Percentiles rank a stretch among this genome's conserved stretches.
phyloP scores from a whole-genome alignment of 805 yeast genomes.

The Sugiyamaella floridensis region DNA sequence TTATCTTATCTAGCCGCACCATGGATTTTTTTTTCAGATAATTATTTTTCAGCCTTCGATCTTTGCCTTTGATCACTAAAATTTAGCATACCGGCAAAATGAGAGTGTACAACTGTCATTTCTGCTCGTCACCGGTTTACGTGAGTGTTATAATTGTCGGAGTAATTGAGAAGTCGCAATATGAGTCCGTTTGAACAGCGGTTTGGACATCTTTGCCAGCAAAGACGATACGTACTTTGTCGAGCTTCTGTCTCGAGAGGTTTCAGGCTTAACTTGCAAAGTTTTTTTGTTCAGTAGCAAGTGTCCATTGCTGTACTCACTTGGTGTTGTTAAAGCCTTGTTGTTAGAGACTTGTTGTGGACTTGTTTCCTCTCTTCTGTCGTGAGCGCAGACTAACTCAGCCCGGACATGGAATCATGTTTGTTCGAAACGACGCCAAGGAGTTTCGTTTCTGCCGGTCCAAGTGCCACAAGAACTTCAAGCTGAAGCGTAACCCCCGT shows the following conservation, averaged over 20 bases:
- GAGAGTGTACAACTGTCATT: constrained; percentile 66
- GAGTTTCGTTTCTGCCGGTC: constrained; percentile 97
- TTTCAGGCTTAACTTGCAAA: too few species aligned
- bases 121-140: constrained; percentile 95
- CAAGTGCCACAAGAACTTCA: constrained; percentile 95
- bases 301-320: too few species aligned
- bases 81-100: constrained; percentile 16
- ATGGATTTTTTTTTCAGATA: constrained; percentile 3
- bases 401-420: constrained; percentile 92
- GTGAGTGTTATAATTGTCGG: constrained; percentile 23
- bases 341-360: background rate
- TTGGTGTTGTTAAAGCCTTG: background rate
- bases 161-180: background rate
- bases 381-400: constrained; percentile 1
- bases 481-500: constrained; percentile 97
- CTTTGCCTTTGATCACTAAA: background rate
- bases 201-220: too few species aligned
- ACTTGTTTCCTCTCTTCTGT: background rate
- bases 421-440: constrained; percentile 96
- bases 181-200: too few species aligned
- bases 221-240: too few species aligned
- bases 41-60: constrained; percentile 1
- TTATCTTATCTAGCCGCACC: background rate
- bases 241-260: too few species aligned
- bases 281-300: too few species aligned